phyloP scores from a whole-genome alignment of 257 asterid genomes.

The Petrea volubilis region DNA sequence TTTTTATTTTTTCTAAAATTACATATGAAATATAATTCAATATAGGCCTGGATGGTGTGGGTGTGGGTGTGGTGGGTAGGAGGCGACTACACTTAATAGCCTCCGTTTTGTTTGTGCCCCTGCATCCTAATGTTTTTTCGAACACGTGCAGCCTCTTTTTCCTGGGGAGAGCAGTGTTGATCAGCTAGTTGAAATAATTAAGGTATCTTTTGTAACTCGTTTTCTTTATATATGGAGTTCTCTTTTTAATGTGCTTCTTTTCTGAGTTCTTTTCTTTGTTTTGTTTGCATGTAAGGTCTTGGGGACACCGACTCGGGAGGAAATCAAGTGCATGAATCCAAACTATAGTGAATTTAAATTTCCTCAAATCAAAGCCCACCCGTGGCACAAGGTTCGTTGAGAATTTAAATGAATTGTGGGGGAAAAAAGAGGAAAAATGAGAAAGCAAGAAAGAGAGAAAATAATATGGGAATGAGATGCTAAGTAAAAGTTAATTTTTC shows the following conservation, averaged over 20 bases:
- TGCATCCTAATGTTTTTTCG: neutral
- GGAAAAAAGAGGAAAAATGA: neutral
- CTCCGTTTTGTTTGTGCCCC: neutral
- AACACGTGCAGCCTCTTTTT: slow-evolving; percentile 72
- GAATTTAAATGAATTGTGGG: neutral
- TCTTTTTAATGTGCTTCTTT: neutral
- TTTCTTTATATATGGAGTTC: neutral
- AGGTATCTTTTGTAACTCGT: slow-evolving; percentile 37
- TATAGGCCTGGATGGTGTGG: too few species aligned
- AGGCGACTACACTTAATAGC: neutral
- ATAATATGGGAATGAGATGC: neutral
- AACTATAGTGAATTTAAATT: slow-evolving; percentile 82
- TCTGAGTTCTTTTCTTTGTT: slow-evolving; percentile 2
- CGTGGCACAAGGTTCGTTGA: slow-evolving; percentile 88
- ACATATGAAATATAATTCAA: too few species aligned
- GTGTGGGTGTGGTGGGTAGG: too few species aligned
- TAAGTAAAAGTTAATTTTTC: too few species aligned
- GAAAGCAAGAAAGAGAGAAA: neutral
- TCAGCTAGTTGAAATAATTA: slow-evolving; percentile 87
- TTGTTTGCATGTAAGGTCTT: slow-evolving; percentile 45
- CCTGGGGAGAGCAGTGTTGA: slow-evolving; percentile 95
- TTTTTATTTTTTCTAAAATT: too few species aligned
- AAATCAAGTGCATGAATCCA: slow-evolving; percentile 94
- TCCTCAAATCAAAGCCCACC: slow-evolving; percentile 91
- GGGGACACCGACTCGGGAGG: slow-evolving; percentile 96